A percentile compares a stretch with the other conserved stretches of the same genome.
Conservation (phyloP, 192 early-diverging fungal genomes). For the Martensiomyces pterosporus region DNA sequence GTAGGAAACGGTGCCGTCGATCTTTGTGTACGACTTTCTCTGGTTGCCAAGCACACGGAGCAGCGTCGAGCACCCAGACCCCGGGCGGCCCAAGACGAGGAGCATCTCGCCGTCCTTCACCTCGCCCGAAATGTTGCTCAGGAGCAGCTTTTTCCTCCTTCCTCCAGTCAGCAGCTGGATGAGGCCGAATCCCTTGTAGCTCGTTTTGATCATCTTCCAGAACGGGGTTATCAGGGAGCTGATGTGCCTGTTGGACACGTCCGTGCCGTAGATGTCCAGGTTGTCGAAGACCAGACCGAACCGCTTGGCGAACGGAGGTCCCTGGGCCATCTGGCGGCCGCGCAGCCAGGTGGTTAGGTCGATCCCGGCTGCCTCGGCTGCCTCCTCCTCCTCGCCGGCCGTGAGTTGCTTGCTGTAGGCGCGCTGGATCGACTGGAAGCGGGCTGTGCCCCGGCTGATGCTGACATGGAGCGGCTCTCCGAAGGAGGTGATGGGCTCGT, state of each 20-base stretch:
- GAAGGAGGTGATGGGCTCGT: slow-evolving; percentile 25
- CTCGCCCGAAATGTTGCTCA: slow-evolving; percentile 60
- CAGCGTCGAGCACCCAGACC: slow-evolving; percentile 64
- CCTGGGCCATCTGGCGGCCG: slow-evolving; percentile 10
- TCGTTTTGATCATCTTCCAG: slow-evolving; percentile 26
- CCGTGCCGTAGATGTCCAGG: slow-evolving; percentile 32
- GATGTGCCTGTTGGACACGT: slow-evolving; percentile 41
- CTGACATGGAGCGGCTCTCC: slow-evolving; percentile 48
- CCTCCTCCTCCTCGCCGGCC: slow-evolving; percentile 1
- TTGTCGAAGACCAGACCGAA: slow-evolving; percentile 38
- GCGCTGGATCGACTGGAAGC: slow-evolving; percentile 37
- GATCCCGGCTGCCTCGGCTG: slow-evolving; percentile 1
- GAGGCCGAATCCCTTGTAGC: slow-evolving; percentile 18
- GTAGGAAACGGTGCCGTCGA: slow-evolving; percentile 59
- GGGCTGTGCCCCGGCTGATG: slow-evolving; percentile 18
- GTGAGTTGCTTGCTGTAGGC: slow-evolving; percentile 10
- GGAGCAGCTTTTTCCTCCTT: slow-evolving; percentile 32
- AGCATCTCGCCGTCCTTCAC: slow-evolving; percentile 69
- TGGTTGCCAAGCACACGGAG: slow-evolving; percentile 61
- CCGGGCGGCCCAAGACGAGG: slow-evolving; percentile 65
- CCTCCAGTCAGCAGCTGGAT: slow-evolving; percentile 4
- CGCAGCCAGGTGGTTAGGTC: slow-evolving; percentile 22
- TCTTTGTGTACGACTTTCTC: slow-evolving; percentile 52
- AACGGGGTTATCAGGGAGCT: slow-evolving; percentile 35
- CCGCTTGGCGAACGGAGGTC: slow-evolving; percentile 39